Conservation (phyloP, 108 stramenopile genomes). For the Cafeteria roenbergensis region DNA sequence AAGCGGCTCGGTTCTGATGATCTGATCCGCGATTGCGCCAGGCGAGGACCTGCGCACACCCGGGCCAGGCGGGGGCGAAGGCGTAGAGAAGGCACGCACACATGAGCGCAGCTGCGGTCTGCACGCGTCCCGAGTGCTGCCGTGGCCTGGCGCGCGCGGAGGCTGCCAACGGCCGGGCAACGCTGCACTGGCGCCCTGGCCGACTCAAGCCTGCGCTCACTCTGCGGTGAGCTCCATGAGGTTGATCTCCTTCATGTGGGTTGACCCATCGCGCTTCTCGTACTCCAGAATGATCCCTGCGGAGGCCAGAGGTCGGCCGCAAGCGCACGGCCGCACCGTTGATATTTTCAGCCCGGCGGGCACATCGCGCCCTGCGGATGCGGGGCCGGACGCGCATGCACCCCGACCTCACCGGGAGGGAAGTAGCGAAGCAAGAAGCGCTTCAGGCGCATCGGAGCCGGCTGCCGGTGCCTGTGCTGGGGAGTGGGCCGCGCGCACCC, state of each 20-base stretch:
- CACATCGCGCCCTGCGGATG: not conserved
- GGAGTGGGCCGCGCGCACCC: no score
- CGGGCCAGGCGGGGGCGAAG: constrained; percentile 31
- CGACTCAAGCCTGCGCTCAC: constrained; percentile 11
- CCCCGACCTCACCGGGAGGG: constrained; percentile 37
- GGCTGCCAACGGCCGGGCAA: not conserved
- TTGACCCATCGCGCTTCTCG: constrained; percentile 41
- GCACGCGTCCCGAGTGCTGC: not conserved
- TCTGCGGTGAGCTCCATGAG: constrained; percentile 48
- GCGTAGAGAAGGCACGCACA: not conserved
- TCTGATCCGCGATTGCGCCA: constrained; percentile 48
- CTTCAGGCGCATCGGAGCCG: constrained; percentile 54
- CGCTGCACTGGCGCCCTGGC: not conserved
- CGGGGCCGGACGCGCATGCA: not conserved
- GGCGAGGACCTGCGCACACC: no score
- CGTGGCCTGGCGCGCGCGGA: not conserved
- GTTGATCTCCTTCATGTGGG: constrained; percentile 51
- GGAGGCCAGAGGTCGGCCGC: no score
- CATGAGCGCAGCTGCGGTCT: not conserved
- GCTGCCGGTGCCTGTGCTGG: no score
- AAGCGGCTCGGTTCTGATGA: constrained; percentile 51
- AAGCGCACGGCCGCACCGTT: not conserved
- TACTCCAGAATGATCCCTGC: constrained; percentile 55
- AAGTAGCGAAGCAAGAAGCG: constrained; percentile 49
- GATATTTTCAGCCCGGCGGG: not conserved